Conservation (phyloP, 2,329 filamentous ascomycete genomes). For the Fusarium oligoseptatum region DNA sequence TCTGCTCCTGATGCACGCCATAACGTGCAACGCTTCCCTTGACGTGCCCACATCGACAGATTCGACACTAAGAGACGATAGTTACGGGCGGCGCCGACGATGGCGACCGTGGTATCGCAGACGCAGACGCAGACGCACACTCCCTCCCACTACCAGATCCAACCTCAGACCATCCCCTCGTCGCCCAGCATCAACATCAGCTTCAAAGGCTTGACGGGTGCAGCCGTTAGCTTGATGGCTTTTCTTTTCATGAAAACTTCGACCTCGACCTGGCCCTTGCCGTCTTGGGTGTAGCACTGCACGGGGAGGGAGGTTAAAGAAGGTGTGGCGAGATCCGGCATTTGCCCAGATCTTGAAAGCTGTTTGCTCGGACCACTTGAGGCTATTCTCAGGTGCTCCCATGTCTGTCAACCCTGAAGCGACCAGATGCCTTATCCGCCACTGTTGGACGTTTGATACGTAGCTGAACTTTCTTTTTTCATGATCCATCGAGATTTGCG, state of each 20-base stretch:
- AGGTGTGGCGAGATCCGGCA: slow-evolving; percentile 39
- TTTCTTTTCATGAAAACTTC: slow-evolving; percentile 6
- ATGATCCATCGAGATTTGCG: slow-evolving; percentile 14
- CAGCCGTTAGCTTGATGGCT: slow-evolving; percentile 14
- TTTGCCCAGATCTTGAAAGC: slow-evolving; percentile 28
- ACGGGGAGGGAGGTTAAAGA: slow-evolving; percentile 17
- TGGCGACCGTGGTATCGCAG: slow-evolving; percentile 27
- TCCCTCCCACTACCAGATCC: slow-evolving; percentile 36
- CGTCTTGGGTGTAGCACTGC: slow-evolving; percentile 21
- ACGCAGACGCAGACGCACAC: slow-evolving; percentile 42
- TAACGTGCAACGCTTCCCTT: slow-evolving; percentile 18
- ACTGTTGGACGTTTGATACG: slow-evolving; percentile 9
- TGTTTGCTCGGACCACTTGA: slow-evolving; percentile 15
- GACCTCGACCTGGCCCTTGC: slow-evolving; percentile 21
- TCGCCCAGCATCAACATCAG: slow-evolving; percentile 15
- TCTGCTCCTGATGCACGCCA: slow-evolving; percentile 6
- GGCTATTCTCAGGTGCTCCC: slow-evolving; percentile 20
- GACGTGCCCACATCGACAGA: slow-evolving; percentile 21
- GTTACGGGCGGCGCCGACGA: slow-evolving; percentile 30
- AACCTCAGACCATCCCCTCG: slow-evolving; percentile 17
- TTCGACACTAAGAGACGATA: slow-evolving; percentile 24
- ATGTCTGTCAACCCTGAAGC: slow-evolving; percentile 4
- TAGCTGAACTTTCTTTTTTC: slow-evolving; percentile 18
- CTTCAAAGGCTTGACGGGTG: slow-evolving; percentile 9
- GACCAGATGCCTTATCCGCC: slow-evolving; percentile 29